A percentile compares a stretch with the other conserved stretches of the same genome.
Evolutionary conservation across 805 yeast genomes (phyloP).

Genomic region (Komagataella phaffii): DNA sequence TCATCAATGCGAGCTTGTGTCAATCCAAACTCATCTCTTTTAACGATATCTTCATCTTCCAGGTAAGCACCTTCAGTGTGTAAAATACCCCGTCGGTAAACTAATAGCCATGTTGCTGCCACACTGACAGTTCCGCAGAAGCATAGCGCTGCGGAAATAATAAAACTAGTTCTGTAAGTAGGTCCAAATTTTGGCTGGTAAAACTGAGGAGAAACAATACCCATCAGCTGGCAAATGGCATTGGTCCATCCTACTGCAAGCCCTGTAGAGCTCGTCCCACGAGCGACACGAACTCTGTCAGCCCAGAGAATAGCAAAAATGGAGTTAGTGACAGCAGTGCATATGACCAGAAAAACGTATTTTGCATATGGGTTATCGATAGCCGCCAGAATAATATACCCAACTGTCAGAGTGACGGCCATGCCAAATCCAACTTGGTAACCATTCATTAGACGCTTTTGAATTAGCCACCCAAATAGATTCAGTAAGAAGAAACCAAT

Average conservation of each 20-base stretch:
- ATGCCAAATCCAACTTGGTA: not conserved
- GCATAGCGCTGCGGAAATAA: too few species aligned
- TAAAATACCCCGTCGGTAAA: too few species aligned
- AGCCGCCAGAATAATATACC: not conserved
- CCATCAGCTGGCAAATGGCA: too few species aligned
- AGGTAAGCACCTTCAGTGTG: too few species aligned
- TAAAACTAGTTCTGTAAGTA: too few species aligned
- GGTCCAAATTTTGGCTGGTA: too few species aligned
- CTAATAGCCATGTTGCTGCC: too few species aligned
- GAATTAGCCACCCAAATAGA: not conserved
- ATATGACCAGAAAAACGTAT: not conserved
- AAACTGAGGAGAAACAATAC: not conserved
- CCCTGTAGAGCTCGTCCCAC: not conserved
- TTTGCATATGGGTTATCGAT: not conserved
- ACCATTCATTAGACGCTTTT: not conserved
- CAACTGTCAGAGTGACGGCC: not conserved
- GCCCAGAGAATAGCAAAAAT: slow-evolving; percentile 1
- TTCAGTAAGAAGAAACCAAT: not conserved
- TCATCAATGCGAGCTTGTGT: too few species aligned
- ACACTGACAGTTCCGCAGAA: too few species aligned
- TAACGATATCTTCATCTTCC: too few species aligned
- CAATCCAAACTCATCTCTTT: too few species aligned
- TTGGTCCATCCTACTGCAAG: too few species aligned
- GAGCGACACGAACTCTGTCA: slow-evolving; percentile 1
- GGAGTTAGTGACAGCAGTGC: not conserved